Conservation (phyloP, 192 early-diverging fungal species). For the Borealophlyctis nickersoniae region DNA sequence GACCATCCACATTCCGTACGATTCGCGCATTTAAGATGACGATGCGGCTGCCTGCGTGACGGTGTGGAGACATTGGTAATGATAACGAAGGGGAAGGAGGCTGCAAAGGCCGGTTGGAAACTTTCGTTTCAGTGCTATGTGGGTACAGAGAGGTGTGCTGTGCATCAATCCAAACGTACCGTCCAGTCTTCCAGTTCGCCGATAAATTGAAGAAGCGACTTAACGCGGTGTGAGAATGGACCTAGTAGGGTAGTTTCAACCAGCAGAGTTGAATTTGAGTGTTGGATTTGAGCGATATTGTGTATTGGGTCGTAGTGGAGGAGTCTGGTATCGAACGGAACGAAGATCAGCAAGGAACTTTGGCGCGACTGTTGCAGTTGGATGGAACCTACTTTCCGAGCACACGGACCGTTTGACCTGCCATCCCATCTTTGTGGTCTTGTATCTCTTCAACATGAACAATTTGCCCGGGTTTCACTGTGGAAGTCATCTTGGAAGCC, state of each 20-base stretch:
- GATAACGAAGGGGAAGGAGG: too few species aligned
- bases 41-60: constrained; percentile 6
- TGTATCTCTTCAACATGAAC: background rate
- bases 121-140: too few species aligned
- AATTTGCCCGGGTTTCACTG: too few species aligned
- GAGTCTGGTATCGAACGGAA: background rate
- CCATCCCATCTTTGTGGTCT: background rate
- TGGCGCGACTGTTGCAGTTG: too few species aligned
- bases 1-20: constrained; percentile 34
- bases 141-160: too few species aligned
- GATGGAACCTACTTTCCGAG: background rate
- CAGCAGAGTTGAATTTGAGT: constrained; percentile 9
- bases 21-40: constrained; percentile 32
- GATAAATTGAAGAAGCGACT: constrained; percentile 34
- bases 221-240: constrained; percentile 21
- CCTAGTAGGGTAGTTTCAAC: constrained; percentile 35
- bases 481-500: too few species aligned
- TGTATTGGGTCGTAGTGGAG: background rate
- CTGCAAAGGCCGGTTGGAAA: too few species aligned
- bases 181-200: constrained; percentile 23
- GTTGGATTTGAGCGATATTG: constrained; percentile 14
- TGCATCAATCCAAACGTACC: constrained; percentile 3
- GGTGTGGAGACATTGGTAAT: too few species aligned
- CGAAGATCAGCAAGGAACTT: background rate
- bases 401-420: background rate